Conservation (phyloP, 2,329 filamentous ascomycete species). For the Xylaria polymorpha region DNA sequence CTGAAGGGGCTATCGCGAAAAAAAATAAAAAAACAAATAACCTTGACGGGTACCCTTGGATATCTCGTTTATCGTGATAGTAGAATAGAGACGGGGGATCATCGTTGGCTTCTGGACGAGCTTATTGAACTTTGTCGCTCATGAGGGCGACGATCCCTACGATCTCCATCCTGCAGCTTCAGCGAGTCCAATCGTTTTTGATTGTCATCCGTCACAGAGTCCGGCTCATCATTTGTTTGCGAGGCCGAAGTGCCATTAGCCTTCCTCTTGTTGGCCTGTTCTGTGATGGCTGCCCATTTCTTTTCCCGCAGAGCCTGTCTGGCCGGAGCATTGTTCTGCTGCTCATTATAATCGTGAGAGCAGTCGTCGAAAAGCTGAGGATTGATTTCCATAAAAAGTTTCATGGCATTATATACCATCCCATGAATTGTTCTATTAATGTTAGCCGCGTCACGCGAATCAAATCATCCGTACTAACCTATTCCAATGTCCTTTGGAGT, state of each 20-base stretch:
- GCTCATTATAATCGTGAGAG: slow-evolving; percentile 96
- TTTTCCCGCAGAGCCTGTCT: slow-evolving; percentile 83
- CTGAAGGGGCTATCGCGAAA: slow-evolving; percentile 46
- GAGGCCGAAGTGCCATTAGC: slow-evolving; percentile 53
- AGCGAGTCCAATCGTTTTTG: slow-evolving; percentile 89
- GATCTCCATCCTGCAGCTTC: slow-evolving; percentile 86
- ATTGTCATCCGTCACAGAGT: slow-evolving; percentile 83
- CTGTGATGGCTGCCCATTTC: slow-evolving; percentile 88
- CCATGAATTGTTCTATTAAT: slow-evolving; percentile 88
- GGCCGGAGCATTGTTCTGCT: slow-evolving; percentile 90
- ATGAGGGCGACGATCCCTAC: slow-evolving; percentile 65
- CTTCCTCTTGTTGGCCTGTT: slow-evolving; percentile 80
- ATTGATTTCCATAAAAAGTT: slow-evolving; percentile 99
- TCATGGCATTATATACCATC: slow-evolving; percentile 99
- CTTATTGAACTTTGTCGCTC: slow-evolving; percentile 71
- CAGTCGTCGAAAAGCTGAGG: slow-evolving; percentile 98
- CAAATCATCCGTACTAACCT: slow-evolving; percentile 67
- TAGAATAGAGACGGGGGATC: slow-evolving; percentile 45
- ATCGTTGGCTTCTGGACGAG: slow-evolving; percentile 64
- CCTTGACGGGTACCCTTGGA: slow-evolving; percentile 35
- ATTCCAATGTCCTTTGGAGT: slow-evolving; percentile 99
- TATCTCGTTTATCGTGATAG: slow-evolving; percentile 31
- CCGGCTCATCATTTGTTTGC: slow-evolving; percentile 75
- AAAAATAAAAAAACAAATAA: slow-evolving; percentile 36
- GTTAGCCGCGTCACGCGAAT: slow-evolving; percentile 48